phyloP scores from a whole-genome alignment of 805 yeast species.

The Pichia exigua region DNA sequence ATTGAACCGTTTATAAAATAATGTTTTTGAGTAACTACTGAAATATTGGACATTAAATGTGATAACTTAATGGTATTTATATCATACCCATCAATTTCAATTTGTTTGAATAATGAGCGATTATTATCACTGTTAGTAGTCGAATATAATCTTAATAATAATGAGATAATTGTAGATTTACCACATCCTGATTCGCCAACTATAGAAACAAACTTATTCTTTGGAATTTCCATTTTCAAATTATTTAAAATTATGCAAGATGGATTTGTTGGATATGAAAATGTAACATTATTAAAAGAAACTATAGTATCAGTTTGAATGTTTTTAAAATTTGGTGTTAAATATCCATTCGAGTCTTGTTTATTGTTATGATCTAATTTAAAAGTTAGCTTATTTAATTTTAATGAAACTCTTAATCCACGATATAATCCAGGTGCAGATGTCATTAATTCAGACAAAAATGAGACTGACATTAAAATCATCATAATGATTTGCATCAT shows the following conservation, averaged over 20 bases:
- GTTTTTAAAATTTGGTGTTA: slow-evolving; percentile 20
- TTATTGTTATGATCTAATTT: slow-evolving; percentile 25
- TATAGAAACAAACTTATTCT: slow-evolving; percentile 52
- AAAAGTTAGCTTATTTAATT: slow-evolving; percentile 35
- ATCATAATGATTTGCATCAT: slow-evolving; percentile 66
- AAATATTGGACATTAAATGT: slow-evolving; percentile 44
- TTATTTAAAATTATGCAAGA: slow-evolving; percentile 29
- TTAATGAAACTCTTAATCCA: slow-evolving; percentile 67
- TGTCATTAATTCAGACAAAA: slow-evolving; percentile 49
- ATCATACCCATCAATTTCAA: slow-evolving; percentile 39
- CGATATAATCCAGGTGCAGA: slow-evolving; percentile 74
- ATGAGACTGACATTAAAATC: slow-evolving; percentile 63
- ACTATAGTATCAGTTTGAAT: slow-evolving; percentile 21
- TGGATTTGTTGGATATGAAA: slow-evolving; percentile 37
- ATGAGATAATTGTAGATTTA: slow-evolving; percentile 64
- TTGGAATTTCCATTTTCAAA: slow-evolving; percentile 35
- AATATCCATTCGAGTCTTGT: slow-evolving; percentile 32
- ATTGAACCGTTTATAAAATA: slow-evolving; percentile 67
- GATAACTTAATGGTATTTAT: slow-evolving; percentile 38
- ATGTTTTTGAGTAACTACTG: slow-evolving; percentile 73
- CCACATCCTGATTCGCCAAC: slow-evolving; percentile 91
- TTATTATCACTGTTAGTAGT: slow-evolving; percentile 6
- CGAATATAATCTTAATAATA: slow-evolving; percentile 48
- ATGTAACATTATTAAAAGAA: slow-evolving; percentile 38
- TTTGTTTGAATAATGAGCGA: slow-evolving; percentile 20